Conservation (phyloP, 208 protist species). For the Trypanosoma scelopori region DNA sequence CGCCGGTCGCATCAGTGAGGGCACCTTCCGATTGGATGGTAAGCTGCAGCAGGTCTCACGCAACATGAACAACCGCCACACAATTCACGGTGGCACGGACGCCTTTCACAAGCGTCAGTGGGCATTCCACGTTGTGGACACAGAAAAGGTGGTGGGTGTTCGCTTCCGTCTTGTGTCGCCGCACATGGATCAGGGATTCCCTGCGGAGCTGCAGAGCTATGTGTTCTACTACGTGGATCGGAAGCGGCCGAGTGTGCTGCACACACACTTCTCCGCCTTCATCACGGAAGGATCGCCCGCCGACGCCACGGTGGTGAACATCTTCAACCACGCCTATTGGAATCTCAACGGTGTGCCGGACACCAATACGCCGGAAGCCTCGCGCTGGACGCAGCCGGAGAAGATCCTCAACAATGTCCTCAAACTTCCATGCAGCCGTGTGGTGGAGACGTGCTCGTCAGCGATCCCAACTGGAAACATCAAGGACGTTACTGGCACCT, state of each 20-base stretch:
- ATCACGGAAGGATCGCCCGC: constrained; percentile 36
- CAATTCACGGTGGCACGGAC: constrained; percentile 54
- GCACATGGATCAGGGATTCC: constrained; percentile 44
- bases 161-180: constrained; percentile 30
- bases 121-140: constrained; percentile 28
- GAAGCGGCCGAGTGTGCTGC: constrained; percentile 28
- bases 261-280: constrained; percentile 31
- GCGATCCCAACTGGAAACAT: constrained; percentile 50
- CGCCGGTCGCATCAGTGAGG: constrained; percentile 56
- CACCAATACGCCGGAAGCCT: constrained; percentile 5
- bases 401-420: constrained; percentile 45
- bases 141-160: constrained; percentile 27
- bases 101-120: constrained; percentile 70
- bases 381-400: constrained; percentile 23
- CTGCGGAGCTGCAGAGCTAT: constrained; percentile 32
- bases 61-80: constrained; percentile 27
- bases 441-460: constrained; percentile 33
- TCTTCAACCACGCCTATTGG: constrained; percentile 71
- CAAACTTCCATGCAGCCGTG: constrained; percentile 36
- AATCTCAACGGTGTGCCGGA: constrained; percentile 55
- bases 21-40: constrained; percentile 46
- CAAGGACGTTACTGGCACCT: constrained; percentile 22
- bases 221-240: constrained; percentile 33
- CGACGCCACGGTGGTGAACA: constrained; percentile 43
- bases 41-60: constrained; percentile 31